These are phyloP conservation scores for Suhomyces tanzawaensis DNA, from an alignment of 805 yeast species.

Conservation along the genomic window DNA sequence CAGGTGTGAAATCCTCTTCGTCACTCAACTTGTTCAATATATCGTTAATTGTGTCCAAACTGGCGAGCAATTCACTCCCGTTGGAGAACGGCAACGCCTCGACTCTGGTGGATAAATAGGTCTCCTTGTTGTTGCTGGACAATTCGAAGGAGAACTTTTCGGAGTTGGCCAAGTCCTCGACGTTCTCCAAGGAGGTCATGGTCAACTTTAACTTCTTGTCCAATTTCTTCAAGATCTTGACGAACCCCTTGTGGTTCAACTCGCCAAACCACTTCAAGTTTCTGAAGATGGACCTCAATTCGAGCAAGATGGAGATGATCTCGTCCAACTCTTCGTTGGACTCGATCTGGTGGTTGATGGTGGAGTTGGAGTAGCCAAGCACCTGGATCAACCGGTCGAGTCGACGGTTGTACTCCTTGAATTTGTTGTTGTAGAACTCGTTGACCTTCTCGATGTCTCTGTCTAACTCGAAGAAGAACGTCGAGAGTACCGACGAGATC, in stretches of 20 bases:
- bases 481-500: constrained; percentile 42
- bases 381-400: constrained; percentile 44
- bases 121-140: constrained; percentile 36
- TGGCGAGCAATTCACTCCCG: constrained; percentile 55
- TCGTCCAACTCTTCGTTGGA: constrained; percentile 43
- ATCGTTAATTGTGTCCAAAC: constrained; percentile 51
- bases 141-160: constrained; percentile 15
- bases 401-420: constrained; percentile 70
- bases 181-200: constrained; percentile 17
- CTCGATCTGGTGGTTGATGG: constrained; percentile 30
- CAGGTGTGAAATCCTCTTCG: constrained; percentile 8
- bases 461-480: constrained; percentile 76
- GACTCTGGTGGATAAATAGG: constrained; percentile 59
- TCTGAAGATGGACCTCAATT: constrained; percentile 70
- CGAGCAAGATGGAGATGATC: constrained; percentile 56
- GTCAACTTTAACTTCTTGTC: constrained; percentile 64
- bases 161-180: constrained; percentile 8
- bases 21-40: constrained; percentile 50
- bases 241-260: constrained; percentile 83
- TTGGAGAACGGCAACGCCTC: constrained; percentile 76
- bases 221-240: constrained; percentile 83
- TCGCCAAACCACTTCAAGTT: constrained; percentile 94
- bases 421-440: constrained; percentile 71
- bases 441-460: constrained; percentile 80
- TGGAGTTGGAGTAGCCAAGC: constrained; percentile 28